Evolutionary conservation across 352 stramenopile genomes (phyloP).

Genomic region (Phytopythium sindhum): DNA sequence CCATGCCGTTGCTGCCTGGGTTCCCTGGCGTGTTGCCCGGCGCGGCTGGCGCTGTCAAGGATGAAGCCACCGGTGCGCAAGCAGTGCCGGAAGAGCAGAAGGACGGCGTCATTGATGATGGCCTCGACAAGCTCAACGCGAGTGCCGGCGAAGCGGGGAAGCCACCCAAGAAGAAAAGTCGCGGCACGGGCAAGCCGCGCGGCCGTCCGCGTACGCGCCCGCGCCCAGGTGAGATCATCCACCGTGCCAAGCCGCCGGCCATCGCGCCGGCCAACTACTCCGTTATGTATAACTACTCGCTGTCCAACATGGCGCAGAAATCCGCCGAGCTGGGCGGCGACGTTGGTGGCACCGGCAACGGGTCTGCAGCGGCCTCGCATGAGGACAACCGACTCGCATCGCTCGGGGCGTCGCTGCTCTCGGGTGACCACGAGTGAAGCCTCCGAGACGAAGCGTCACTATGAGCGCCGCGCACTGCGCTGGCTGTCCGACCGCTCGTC

Average conservation of each 20-base stretch:
- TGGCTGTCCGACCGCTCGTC: neutral
- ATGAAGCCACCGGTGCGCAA: slow-evolving; percentile 24
- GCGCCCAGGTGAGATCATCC: slow-evolving; percentile 71
- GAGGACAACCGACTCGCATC: slow-evolving; percentile 45
- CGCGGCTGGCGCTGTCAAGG: slow-evolving; percentile 23
- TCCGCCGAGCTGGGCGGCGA: slow-evolving; percentile 40
- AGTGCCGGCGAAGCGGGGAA: slow-evolving; percentile 26
- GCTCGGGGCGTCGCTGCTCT: slow-evolving; percentile 42
- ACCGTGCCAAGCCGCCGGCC: slow-evolving; percentile 58
- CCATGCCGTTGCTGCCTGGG: slow-evolving; percentile 45
- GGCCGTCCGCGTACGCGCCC: slow-evolving; percentile 68
- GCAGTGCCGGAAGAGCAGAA: slow-evolving; percentile 17
- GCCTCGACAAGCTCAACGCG: slow-evolving; percentile 16
- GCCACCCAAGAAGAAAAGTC: slow-evolving; percentile 71
- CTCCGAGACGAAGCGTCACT: neutral
- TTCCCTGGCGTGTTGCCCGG: slow-evolving; percentile 35
- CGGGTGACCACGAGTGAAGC: slow-evolving; percentile 53
- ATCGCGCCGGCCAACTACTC: slow-evolving; percentile 76
- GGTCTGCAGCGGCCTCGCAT: slow-evolving; percentile 18
- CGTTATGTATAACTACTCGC: slow-evolving; percentile 74
- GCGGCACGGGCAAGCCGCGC: slow-evolving; percentile 65
- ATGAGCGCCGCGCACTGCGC: neutral
- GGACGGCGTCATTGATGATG: slow-evolving; percentile 13
- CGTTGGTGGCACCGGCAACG: slow-evolving; percentile 12
- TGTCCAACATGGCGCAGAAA: slow-evolving; percentile 51